These are phyloP conservation scores for Alternaria gansuensis DNA, from an alignment of 2,329 filamentous ascomycete genomes.

Conservation along the genomic window DNA sequence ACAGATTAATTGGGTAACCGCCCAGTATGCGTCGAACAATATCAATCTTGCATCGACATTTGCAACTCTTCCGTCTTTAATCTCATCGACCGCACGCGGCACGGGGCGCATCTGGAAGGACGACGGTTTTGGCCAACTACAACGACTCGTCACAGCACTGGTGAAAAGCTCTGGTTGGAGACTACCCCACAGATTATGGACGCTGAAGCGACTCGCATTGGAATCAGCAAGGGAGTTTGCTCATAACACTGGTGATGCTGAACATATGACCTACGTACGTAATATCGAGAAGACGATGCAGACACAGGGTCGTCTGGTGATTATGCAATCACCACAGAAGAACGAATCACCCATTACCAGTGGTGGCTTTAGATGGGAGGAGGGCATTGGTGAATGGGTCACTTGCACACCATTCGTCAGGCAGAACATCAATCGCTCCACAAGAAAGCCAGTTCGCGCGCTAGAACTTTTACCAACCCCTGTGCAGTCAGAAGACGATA, in stretches of 20 bases:
- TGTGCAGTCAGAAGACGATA: slow-evolving; percentile 35
- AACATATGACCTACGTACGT: slow-evolving; percentile 43
- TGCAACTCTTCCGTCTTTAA: slow-evolving; percentile 39
- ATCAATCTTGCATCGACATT: slow-evolving; percentile 35
- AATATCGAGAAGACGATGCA: slow-evolving; percentile 48
- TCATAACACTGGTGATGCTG: slow-evolving; percentile 36
- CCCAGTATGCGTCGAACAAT: slow-evolving; percentile 36
- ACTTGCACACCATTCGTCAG: slow-evolving; percentile 52
- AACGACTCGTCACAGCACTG: slow-evolving; percentile 43
- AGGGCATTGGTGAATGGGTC: slow-evolving; percentile 59
- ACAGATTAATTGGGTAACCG: slow-evolving; percentile 34
- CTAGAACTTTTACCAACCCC: slow-evolving; percentile 43
- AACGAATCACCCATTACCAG: slow-evolving; percentile 37
- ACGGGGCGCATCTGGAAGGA: slow-evolving; percentile 49
- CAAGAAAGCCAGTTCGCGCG: slow-evolving; percentile 30
- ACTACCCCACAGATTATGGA: slow-evolving; percentile 47
- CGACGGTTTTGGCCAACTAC: slow-evolving; percentile 48
- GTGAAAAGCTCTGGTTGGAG: slow-evolving; percentile 33
- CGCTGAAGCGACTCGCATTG: slow-evolving; percentile 49
- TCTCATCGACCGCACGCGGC: slow-evolving; percentile 47
- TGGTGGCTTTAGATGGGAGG: slow-evolving; percentile 55
- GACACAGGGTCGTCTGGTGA: slow-evolving; percentile 37
- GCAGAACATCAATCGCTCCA: slow-evolving; percentile 26
- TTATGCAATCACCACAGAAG: slow-evolving; percentile 42
- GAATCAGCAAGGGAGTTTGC: slow-evolving; percentile 52